phyloP scores from a whole-genome alignment of 768 basidiomycete species.

The Leucocoprinus leucothites region DNA sequence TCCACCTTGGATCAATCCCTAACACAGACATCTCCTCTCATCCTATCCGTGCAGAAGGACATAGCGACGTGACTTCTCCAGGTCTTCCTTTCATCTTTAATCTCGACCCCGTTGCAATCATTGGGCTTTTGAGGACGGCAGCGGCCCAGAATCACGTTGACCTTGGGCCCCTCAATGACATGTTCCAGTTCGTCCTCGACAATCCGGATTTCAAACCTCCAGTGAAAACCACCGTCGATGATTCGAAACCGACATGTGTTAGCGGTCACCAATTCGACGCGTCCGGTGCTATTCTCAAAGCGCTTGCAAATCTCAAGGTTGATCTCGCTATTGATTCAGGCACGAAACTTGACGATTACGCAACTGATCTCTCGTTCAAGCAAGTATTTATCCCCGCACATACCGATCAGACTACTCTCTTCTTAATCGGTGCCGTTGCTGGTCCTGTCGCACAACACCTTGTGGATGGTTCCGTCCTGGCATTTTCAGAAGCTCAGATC shows the following conservation, averaged over 20 bases:
- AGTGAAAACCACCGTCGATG: conserved; percentile 54
- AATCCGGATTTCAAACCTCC: conserved; percentile 51
- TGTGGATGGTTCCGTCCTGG: conserved; percentile 52
- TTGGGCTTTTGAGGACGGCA: conserved; percentile 47
- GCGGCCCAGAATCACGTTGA: conserved; percentile 53
- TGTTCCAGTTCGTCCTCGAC: conserved; percentile 52
- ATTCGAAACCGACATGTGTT: conserved; percentile 50
- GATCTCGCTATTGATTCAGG: conserved; percentile 51
- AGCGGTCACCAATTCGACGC: conserved; percentile 69
- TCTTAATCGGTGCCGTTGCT: conserved; percentile 69
- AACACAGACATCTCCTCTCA: conserved; percentile 49
- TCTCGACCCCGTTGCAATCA: conserved; percentile 57
- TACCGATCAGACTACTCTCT: conserved; percentile 60
- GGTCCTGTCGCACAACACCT: conserved; percentile 63
- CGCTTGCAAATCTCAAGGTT: conserved; percentile 57
- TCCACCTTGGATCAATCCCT: conserved; percentile 59
- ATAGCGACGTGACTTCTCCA: conserved; percentile 54
- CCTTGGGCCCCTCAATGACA: conserved; percentile 53
- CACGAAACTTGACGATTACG: conserved; percentile 63
- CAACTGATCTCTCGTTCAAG: conserved; percentile 53
- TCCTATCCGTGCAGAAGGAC: conserved; percentile 59
- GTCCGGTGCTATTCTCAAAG: conserved; percentile 56
- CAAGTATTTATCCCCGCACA: conserved; percentile 55
- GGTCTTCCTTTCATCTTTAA: conserved; percentile 62
- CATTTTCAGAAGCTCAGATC: conserved; percentile 58